phyloP scores from a whole-genome alignment of 306 rosid genomes.

The Vigna angularis region DNA sequence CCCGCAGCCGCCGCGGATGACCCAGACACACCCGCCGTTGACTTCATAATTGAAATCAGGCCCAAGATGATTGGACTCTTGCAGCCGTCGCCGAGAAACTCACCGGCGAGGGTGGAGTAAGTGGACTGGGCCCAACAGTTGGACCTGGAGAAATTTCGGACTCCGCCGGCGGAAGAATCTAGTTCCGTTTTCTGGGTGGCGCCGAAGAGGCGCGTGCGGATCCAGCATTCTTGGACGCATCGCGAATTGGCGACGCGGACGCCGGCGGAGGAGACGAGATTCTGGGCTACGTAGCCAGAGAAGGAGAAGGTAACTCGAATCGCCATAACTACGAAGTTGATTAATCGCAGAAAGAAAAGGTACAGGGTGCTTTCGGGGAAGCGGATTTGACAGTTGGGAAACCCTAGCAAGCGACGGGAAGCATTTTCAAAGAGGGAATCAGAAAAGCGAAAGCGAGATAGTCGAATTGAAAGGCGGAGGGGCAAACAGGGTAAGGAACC shows the following conservation, averaged over 20 bases:
- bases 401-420: slow-evolving; percentile 51
- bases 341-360: slow-evolving; percentile 44
- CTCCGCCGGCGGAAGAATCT: slow-evolving; percentile 53
- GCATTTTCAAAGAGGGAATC: slow-evolving; percentile 50
- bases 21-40: slow-evolving; percentile 63
- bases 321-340: slow-evolving; percentile 67
- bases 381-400: slow-evolving; percentile 31
- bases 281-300: slow-evolving; percentile 89
- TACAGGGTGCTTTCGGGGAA: slow-evolving; percentile 52
- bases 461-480: slow-evolving; percentile 49
- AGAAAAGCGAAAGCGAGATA: slow-evolving; percentile 39
- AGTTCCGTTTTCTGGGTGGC: slow-evolving; percentile 57
- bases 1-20: slow-evolving; percentile 57
- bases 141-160: slow-evolving; percentile 43
- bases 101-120: slow-evolving; percentile 63
- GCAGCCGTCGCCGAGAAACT: slow-evolving; percentile 57
- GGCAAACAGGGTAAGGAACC: slow-evolving; percentile 9
- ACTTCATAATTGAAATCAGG: slow-evolving; percentile 78
- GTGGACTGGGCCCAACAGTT: slow-evolving; percentile 45
- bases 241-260: slow-evolving; percentile 61
- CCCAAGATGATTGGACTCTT: slow-evolving; percentile 70
- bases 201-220: slow-evolving; percentile 65
- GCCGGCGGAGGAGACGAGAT: slow-evolving; percentile 74
- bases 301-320: slow-evolving; percentile 73
- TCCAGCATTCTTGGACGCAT: slow-evolving; percentile 72